These are phyloP conservation scores for Fraxinus cuspidata DNA, from an alignment of 257 asterid genomes.

Conservation along the genomic window DNA sequence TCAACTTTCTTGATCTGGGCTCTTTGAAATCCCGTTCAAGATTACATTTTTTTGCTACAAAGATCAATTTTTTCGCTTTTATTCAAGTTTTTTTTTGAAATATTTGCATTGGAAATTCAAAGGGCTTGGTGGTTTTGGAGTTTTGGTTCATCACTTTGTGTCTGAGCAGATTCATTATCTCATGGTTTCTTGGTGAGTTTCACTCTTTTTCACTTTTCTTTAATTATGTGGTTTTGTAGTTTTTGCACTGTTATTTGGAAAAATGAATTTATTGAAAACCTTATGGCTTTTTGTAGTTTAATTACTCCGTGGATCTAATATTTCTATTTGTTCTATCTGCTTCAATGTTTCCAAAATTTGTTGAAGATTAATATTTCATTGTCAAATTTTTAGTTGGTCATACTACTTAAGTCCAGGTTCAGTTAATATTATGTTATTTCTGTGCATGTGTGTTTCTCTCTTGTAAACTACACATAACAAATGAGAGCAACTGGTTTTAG, in stretches of 20 bases:
- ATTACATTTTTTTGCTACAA: constrained; percentile 12
- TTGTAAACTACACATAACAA: too few species aligned
- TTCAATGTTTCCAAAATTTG: too few species aligned
- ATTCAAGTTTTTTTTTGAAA: background rate
- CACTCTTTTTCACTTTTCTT: background rate
- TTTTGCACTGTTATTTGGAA: constrained; percentile 12
- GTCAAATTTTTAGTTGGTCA: too few species aligned
- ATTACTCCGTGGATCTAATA: too few species aligned
- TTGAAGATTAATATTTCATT: too few species aligned
- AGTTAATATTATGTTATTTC: too few species aligned
- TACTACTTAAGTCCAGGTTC: too few species aligned
- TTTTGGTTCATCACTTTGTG: constrained; percentile 13
- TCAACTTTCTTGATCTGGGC: constrained; percentile 21
- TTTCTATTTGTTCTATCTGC: too few species aligned
- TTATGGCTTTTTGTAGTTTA: too few species aligned
- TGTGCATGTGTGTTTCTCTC: too few species aligned
- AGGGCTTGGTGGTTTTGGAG: constrained; percentile 22
- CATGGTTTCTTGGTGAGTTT: constrained; percentile 30
- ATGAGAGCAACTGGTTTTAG: too few species aligned
- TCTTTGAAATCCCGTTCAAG: constrained; percentile 7
- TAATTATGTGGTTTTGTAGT: background rate
- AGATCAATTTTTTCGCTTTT: background rate
- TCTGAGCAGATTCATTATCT: constrained; percentile 14
- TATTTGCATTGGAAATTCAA: constrained; percentile 13
- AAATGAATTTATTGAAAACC: too few species aligned